A percentile compares a stretch with the other conserved stretches of the same genome.
Evolutionary conservation across 306 rosid genomes (phyloP).

Genomic region (Lathyrus oleraceus): DNA sequence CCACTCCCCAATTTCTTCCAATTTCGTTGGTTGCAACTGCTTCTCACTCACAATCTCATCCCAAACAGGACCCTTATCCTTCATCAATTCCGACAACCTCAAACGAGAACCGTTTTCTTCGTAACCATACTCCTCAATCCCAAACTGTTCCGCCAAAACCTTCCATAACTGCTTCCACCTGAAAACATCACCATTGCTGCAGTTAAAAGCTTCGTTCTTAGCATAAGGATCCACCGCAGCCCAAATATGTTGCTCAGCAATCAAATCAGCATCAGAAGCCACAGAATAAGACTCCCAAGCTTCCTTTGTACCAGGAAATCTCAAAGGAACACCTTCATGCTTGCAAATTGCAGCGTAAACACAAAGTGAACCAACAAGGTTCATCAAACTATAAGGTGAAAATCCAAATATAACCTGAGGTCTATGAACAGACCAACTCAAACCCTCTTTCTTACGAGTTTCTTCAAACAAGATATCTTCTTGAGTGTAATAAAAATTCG

Average conservation of each 20-base stretch:
- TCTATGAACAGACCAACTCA: conserved; percentile 67
- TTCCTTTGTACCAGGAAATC: conserved; percentile 54
- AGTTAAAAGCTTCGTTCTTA: conserved; percentile 61
- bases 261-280: conserved; percentile 69
- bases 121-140: conserved; percentile 61
- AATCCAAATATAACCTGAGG: conserved; percentile 60
- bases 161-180: conserved; percentile 74
- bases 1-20: conserved; percentile 61
- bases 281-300: conserved; percentile 53
- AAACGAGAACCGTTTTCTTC: conserved; percentile 49
- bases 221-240: conserved; percentile 75
- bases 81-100: conserved; percentile 51
- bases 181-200: conserved; percentile 62
- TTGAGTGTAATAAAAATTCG: conserved; percentile 60
- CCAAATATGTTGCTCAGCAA: conserved; percentile 84
- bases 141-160: conserved; percentile 68
- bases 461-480: conserved; percentile 62
- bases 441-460: conserved; percentile 46
- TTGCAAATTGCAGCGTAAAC: conserved; percentile 75
- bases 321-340: conserved; percentile 57
- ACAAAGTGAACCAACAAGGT: conserved; percentile 48
- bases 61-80: conserved; percentile 59
- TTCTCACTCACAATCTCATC: conserved; percentile 66
- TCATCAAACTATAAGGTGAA: conserved; percentile 75
- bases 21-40: conserved; percentile 40